phyloP scores from a whole-genome alignment of 1,284 basidiomycete species.

The Pisolithus thermaeus region DNA sequence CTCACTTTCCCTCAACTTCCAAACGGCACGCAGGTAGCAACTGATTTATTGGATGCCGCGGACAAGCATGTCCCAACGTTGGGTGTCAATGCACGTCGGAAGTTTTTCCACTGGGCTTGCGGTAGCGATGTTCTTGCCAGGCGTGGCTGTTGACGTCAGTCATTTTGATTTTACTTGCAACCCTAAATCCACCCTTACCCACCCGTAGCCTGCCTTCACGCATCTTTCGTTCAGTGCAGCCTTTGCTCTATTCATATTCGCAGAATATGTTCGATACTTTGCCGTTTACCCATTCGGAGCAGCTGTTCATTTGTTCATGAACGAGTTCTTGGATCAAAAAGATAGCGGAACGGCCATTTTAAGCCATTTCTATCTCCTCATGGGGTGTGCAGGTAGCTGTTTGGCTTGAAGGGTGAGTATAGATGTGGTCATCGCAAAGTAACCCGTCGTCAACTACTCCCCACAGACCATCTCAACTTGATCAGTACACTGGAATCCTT shows the following conservation, averaged over 20 bases:
- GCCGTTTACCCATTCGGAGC: conserved; percentile 96
- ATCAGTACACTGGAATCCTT: conserved; percentile 88
- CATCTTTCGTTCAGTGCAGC: conserved; percentile 92
- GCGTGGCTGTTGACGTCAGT: conserved; percentile 88
- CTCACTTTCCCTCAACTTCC: conserved; percentile 48
- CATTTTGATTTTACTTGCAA: conserved; percentile 7
- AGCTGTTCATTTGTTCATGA: conserved; percentile 91
- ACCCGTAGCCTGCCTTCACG: conserved; percentile 83
- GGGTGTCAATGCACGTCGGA: conserved; percentile 89
- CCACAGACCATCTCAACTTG: conserved; percentile 59
- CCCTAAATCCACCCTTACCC: conserved; percentile 9
- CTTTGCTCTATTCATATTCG: conserved; percentile 91
- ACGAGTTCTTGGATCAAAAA: conserved; percentile 94
- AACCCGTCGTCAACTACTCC: conserved; percentile 1
- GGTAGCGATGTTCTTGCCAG: conserved; percentile 94
- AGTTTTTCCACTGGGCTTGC: conserved; percentile 97
- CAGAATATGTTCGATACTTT: conserved; percentile 96
- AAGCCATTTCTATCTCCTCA: conserved; percentile 95
- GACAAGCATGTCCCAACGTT: conserved; percentile 87
- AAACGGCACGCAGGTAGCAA: conserved; percentile 62
- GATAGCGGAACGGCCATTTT: conserved; percentile 95
- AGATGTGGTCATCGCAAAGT: neutral
- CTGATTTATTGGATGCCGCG: conserved; percentile 79
- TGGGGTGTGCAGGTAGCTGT: conserved; percentile 90
- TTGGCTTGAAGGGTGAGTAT: conserved; percentile 89